Conservation (phyloP, 306 rosid genomes). For the Cyamopsis tetragonoloba region DNA sequence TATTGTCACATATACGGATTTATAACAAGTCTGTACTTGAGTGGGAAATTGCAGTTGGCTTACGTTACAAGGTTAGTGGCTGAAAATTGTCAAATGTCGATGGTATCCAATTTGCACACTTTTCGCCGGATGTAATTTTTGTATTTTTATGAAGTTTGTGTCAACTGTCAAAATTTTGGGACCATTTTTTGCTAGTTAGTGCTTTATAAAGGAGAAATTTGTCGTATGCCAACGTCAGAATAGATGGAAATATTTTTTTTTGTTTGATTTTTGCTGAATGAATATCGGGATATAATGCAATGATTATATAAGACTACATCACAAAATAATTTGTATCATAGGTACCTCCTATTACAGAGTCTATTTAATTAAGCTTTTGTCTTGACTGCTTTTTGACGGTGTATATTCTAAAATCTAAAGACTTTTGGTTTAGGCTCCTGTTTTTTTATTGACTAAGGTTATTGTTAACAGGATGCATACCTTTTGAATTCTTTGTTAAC, state of each 20-base stretch:
- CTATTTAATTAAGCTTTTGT: neutral
- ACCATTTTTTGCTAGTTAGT: neutral
- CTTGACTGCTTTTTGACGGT: neutral
- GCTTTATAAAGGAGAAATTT: neutral
- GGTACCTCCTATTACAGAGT: neutral
- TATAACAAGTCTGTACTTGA: slow-evolving; percentile 93
- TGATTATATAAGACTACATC: no score
- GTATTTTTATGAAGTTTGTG: neutral
- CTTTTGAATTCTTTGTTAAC: neutral
- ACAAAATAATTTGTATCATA: neutral
- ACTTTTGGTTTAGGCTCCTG: neutral
- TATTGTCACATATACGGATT: slow-evolving; percentile 79
- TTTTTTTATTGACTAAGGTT: neutral
- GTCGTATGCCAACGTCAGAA: neutral
- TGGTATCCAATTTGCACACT: neutral
- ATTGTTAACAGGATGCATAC: slow-evolving; percentile 4
- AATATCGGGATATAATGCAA: neutral
- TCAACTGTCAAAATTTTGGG: neutral
- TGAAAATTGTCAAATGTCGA: slow-evolving; percentile 11
- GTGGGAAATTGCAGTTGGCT: slow-evolving; percentile 93
- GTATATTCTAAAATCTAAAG: neutral
- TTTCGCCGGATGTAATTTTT: neutral
- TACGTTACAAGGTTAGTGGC: slow-evolving; percentile 80
- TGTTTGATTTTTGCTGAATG: neutral
- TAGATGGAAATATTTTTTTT: neutral